Conservation (phyloP, 129 eudicot genomes). For the Escallonia rubra region DNA sequence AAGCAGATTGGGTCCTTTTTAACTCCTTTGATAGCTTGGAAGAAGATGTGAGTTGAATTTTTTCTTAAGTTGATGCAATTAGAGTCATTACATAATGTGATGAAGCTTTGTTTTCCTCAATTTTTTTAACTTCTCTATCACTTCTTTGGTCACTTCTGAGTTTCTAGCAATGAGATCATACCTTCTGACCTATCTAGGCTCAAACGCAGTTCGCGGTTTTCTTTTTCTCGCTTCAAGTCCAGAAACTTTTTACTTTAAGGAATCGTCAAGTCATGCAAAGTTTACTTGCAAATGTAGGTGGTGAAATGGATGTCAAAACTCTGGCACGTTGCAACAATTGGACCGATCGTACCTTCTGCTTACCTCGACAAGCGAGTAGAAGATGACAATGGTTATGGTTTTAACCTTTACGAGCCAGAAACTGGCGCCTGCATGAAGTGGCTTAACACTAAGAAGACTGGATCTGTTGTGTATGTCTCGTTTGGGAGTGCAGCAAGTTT, state of each 20-base stretch:
- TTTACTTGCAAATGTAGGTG: slow-evolving; percentile 16
- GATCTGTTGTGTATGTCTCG: slow-evolving; percentile 38
- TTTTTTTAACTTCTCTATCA: neutral
- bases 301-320: slow-evolving; percentile 36
- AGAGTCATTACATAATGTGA: no score
- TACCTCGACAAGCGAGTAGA: slow-evolving; percentile 42
- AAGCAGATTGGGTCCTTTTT: slow-evolving; percentile 48
- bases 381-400: slow-evolving; percentile 32
- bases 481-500: slow-evolving; percentile 38
- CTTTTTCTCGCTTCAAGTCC: neutral
- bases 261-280: no score
- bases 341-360: slow-evolving; percentile 43
- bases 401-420: slow-evolving; percentile 24
- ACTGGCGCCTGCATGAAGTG: slow-evolving; percentile 36
- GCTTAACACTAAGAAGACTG: slow-evolving; percentile 29
- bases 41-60: slow-evolving; percentile 27
- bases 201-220: neutral
- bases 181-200: neutral
- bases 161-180: neutral
- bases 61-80: no score
- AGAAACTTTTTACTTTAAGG: neutral
- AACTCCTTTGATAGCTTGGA: slow-evolving; percentile 41
- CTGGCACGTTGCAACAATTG: slow-evolving; percentile 42
- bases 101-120: neutral
- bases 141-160: neutral